Conservation (phyloP, 306 rosid species). For the Vigna nakashimae region DNA sequence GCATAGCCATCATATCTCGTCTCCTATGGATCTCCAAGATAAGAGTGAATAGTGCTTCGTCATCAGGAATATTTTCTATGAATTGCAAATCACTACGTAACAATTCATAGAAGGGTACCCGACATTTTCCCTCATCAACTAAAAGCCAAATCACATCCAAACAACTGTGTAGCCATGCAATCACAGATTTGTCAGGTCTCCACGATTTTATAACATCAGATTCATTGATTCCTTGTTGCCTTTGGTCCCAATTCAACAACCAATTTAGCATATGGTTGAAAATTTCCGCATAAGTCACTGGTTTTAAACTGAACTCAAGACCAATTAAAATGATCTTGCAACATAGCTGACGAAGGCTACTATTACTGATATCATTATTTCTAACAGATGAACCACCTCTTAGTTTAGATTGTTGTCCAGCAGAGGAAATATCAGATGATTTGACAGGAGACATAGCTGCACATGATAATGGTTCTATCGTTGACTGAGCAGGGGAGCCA, state of each 20-base stretch:
- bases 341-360: constrained; percentile 97
- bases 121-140: constrained; percentile 91
- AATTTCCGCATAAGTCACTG: constrained; percentile 80
- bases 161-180: constrained; percentile 97
- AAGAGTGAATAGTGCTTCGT: constrained; percentile 90
- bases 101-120: constrained; percentile 95
- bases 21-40: constrained; percentile 96
- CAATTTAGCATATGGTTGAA: constrained; percentile 91
- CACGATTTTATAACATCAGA: constrained; percentile 64
- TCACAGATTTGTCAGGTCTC: constrained; percentile 84
- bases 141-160: constrained; percentile 98
- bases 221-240: constrained; percentile 78
- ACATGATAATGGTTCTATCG: constrained; percentile 69
- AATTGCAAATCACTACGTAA: constrained; percentile 91
- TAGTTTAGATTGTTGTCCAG: constrained; percentile 62
- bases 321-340: constrained; percentile 95
- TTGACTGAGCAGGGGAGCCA: constrained; percentile 86
- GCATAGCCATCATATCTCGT: constrained; percentile 99
- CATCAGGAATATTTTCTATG: constrained; percentile 93
- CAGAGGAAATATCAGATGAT: constrained; percentile 72
- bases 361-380: constrained; percentile 81
- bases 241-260: constrained; percentile 97
- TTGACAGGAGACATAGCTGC: constrained; percentile 79
- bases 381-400: constrained; percentile 65
- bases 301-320: constrained; percentile 78